Base-by-base conservation (phyloP, 371 early-diverging fungal species). In the Basidiobolus heterosporus region DNA sequence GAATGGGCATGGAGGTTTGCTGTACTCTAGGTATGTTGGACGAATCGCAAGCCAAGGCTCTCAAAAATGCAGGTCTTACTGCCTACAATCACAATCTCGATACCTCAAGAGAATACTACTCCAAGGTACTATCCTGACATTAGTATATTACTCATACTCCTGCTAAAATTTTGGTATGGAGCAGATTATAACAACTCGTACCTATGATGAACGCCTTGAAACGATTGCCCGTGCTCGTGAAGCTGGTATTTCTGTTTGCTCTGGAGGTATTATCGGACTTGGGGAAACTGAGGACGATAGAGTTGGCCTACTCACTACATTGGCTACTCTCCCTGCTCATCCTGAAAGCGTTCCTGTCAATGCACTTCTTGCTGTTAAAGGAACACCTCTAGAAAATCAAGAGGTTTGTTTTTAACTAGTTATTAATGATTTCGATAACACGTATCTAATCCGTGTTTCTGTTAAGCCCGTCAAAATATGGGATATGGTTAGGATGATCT, bases 1-100 rank as follows among this genome's bases (percentile, higher is more conserved):
- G 76, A 13, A 88, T 88, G 88, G 85, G 76, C 36, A 88, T 88
- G 88, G 88, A 88, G 57, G 88, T 88, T 14, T 88, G 88, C 69
- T 84, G 83, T 67, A 88, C 85, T 14, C 67, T 88, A 44, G 88
- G 88, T 52, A 84, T 88, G 88, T 66, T 88, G 64, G 70, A 76
- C 57, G 74, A 73, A 37, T 71, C 65, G 13, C 85, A 85, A 61
- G 85, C 85, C 19, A 70, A 73, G 51, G 67, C 71, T 52, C 69
- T 88, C 45, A 85, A 85, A 62, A 77, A 82, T 20, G 85, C 88
- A 36, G 88, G 88, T 30, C 60, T 88, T 58, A 84, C 85, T n/a
- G 88, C 88, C 15, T 88, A 88, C 66, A 88, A 88, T 67, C 88
- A 88, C 62, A 88, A 88, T 56, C 66, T 86, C 52, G 88, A 87